Base-by-base conservation (phyloP, 139 green algal genomes). In the Desmodesmus armatus region DNA sequence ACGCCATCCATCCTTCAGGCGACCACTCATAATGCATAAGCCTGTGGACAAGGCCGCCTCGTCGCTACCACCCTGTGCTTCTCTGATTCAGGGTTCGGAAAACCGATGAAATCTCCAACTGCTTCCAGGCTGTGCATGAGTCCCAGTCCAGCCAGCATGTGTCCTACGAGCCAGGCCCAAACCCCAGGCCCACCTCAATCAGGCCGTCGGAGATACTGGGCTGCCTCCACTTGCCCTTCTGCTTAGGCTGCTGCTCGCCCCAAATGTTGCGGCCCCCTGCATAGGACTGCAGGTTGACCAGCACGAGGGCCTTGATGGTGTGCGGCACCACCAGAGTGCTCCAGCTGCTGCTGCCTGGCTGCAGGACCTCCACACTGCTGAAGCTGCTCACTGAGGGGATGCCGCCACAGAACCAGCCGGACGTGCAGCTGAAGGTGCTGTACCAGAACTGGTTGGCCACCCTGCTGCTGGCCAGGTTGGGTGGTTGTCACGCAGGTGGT, bases 271-370 rank as follows among this genome's bases (percentile, higher is more conserved):
- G 90, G 25, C 95, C 95, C 35, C 94, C 95, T 7, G 82, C 95
- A 65, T 97, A 97, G 75, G 85, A 94, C 88, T 96, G 90, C 47
- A 96, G 82, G 72, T 97, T 97, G 41, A 97, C 90, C 66, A 97
- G 65, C 67, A 96, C 92, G 0, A 97, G 58, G 17, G 92, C 94
- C 78, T 93, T 92, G 63, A 97, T 88, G 39, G 60, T 81, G 31
- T 55, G 41, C 19, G 89, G 88, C 2, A 97, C 80, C 27, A 66
- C 53, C 40, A 97, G 80, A 6, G 90, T 74, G 55, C 73, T 33
- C 94, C 93, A 95, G 41, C 87, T 79, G 0, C 67, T 70, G 33
- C 67, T 80, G 13, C 73, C 76, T 17, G 81, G 75, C 67, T 67
- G 51, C 71, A 92, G 86, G 78, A 93, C 90, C 86, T 94, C 87